Base-by-base conservation (phyloP, 2,329 filamentous ascomycete genomes). In the Fusarium sp. region DNA sequence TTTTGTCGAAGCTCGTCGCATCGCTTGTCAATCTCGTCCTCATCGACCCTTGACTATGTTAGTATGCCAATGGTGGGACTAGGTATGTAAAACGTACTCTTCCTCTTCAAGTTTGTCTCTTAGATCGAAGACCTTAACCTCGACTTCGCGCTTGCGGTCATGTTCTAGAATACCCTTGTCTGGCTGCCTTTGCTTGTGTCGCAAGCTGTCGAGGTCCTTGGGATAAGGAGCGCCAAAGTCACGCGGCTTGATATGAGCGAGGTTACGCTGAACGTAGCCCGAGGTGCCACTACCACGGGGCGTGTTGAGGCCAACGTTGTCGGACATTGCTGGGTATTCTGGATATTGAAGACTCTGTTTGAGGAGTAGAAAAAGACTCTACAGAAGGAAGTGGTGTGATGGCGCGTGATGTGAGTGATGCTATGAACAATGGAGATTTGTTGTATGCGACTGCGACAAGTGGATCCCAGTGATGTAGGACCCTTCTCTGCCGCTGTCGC, bases 211-310 rank as follows among this genome's bases (percentile, higher is more conserved):
- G 68, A 88, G 82, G 75, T 92, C 89, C 66, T 88, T 89, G 32
- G 89, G 87, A 79, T 97, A 97, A 0, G 94, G 94, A 19, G 90
- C 89, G 61, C 84, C 86, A 74, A 89, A 87, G 81, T 97, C 93
- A 81, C 95, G 94, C 30, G 92, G 94, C 76, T 87, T 89, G 73
- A 97, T 89, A 77, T 95, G 90, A 19, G 96, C 96, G 35, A 94
- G 89, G 83, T 98, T 99, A 79, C 94, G 93, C 81, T 98, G 95
- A 57, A 99, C 95, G 79, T 98, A 98, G 77, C 96, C 96, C 1
- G 95, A 98, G 58, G 96, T 99, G 47, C 96, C 96, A 77, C 92
- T 97, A 71, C 96, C 96, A 75, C 96, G 91, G 5, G 96, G 96
- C 6, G 96, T 99, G 58, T 91, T 90, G 74, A 99, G 93, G 59